Percentiles rank a stretch among this genome's conserved stretches.
Conservation (phyloP, 2,329 filamentous ascomycete genomes). For the Escovopsis weberi region DNA sequence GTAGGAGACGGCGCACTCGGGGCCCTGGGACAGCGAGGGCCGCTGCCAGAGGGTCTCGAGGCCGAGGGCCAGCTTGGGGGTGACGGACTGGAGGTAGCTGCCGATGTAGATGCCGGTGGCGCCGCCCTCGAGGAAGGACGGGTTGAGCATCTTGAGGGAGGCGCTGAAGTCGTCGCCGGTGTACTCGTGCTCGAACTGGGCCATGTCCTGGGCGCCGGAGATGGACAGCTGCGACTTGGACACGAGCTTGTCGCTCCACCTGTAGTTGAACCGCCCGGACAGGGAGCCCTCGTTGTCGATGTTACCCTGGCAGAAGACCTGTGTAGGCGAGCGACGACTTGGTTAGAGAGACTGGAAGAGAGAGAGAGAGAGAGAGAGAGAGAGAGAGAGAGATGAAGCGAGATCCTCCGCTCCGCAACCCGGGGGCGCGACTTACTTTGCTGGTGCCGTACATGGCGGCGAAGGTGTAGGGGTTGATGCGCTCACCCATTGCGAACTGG, state of each 20-base stretch:
- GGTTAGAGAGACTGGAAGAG: too few relatives aligned
- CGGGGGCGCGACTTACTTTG: constrained; percentile 43
- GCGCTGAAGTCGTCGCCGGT: constrained; percentile 85
- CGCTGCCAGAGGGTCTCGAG: constrained; percentile 93
- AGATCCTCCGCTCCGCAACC: not conserved
- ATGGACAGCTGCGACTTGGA: constrained; percentile 84
- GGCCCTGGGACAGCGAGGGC: constrained; percentile 65
- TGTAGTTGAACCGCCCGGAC: constrained; percentile 81
- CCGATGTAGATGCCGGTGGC: constrained; percentile 91
- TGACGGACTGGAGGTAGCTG: constrained; percentile 89
- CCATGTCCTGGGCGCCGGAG: constrained; percentile 69
- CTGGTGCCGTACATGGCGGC: constrained; percentile 85
- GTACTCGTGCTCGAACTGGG: constrained; percentile 93
- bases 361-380: not conserved
- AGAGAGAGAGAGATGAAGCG: constrained; percentile 4
- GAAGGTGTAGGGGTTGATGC: constrained; percentile 88
- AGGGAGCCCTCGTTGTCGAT: constrained; percentile 85
- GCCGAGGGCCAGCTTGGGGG: constrained; percentile 71
- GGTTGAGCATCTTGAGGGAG: constrained; percentile 86
- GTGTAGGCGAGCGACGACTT: constrained; percentile 6
- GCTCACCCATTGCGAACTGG: constrained; percentile 88
- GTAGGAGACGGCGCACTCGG: constrained; percentile 86
- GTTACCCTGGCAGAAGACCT: constrained; percentile 94
- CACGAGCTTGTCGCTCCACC: constrained; percentile 67
- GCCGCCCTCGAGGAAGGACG: constrained; percentile 82